Conservation (phyloP, 192 early-diverging fungal genomes). For the Coemansia sp. region DNA sequence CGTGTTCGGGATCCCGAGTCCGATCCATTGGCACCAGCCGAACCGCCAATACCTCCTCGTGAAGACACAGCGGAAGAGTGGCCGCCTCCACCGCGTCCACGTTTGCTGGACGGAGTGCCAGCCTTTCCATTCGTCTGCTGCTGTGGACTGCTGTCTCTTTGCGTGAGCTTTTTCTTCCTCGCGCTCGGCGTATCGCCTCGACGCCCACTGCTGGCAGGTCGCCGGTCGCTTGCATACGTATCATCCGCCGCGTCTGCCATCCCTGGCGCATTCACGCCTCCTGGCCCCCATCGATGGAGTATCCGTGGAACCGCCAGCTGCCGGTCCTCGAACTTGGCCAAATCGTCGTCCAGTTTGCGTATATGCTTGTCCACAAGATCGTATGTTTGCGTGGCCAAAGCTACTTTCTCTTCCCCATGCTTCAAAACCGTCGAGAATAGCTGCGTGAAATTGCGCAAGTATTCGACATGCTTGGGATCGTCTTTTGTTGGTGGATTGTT, state of each 20-base stretch:
- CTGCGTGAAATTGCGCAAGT: conserved; percentile 51
- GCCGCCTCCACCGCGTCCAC: conserved; percentile 11
- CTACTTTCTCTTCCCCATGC: conserved; percentile 92
- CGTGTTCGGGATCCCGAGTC: conserved; percentile 3
- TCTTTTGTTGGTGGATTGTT: conserved; percentile 55
- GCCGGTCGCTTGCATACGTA: not conserved
- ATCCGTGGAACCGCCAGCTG: conserved; percentile 64
- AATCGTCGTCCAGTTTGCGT: conserved; percentile 85
- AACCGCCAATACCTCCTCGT: not conserved
- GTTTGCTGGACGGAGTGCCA: conserved; percentile 17
- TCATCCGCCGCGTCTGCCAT: not conserved
- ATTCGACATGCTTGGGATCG: conserved; percentile 52
- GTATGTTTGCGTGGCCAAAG: conserved; percentile 89
- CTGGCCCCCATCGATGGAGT: conserved; percentile 42
- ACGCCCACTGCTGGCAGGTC: not conserved
- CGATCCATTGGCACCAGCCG: not conserved
- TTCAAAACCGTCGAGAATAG: conserved; percentile 76
- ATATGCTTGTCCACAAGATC: conserved; percentile 93
- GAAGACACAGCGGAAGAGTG: not conserved
- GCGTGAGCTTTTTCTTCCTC: not conserved
- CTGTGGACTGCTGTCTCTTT: conserved; percentile 8
- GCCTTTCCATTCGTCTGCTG: conserved; percentile 11
- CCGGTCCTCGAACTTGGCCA: conserved; percentile 89
- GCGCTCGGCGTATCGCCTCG: not conserved
- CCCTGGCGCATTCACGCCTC: not conserved